These are phyloP conservation scores for Amorphotheca resinae DNA, from an alignment of 495 filamentous ascomycete species.

Conservation along the genomic window DNA sequence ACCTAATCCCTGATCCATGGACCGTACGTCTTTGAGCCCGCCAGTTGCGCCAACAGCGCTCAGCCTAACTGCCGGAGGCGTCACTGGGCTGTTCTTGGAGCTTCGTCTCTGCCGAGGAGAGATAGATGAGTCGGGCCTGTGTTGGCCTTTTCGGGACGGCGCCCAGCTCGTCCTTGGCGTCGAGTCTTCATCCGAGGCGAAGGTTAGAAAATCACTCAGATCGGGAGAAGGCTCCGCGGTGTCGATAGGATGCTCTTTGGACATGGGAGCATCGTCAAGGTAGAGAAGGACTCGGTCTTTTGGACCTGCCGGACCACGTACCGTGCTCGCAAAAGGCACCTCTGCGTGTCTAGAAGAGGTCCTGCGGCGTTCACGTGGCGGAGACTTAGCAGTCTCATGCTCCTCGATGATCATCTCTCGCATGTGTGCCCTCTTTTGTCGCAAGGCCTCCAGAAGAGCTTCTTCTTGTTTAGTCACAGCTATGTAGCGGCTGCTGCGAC, in stretches of 20 bases:
- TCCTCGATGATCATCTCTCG: constrained; percentile 58
- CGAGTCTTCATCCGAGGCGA: constrained; percentile 20
- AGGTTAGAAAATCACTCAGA: constrained; percentile 20
- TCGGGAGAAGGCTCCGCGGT: constrained; percentile 20
- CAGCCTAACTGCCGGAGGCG: constrained; percentile 14
- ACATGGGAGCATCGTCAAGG: constrained; percentile 16
- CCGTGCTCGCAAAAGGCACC: constrained; percentile 3
- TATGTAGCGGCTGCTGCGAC: constrained; percentile 53
- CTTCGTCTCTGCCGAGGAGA: constrained; percentile 2
- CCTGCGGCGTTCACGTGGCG: constrained; percentile 8
- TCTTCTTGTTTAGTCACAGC: constrained; percentile 80
- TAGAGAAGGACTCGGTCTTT: constrained; percentile 11
- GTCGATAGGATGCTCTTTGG: constrained; percentile 8
- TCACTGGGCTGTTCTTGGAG: constrained; percentile 2
- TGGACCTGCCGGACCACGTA: neutral
- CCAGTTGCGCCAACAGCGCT: constrained; percentile 15
- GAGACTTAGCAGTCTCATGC: constrained; percentile 19
- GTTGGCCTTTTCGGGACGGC: neutral
- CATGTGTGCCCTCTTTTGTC: constrained; percentile 64
- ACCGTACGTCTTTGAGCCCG: constrained; percentile 7
- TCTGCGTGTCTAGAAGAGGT: constrained; percentile 6
- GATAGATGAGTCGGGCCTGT: constrained; percentile 13
- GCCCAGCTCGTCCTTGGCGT: constrained; percentile 15
- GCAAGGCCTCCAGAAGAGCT: constrained; percentile 68
- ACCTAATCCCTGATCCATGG: neutral